Percentiles rank a stretch among this genome's conserved stretches.
phyloP scores from a whole-genome alignment of 495 filamentous ascomycete genomes.

The Neurospora tetraspora region DNA sequence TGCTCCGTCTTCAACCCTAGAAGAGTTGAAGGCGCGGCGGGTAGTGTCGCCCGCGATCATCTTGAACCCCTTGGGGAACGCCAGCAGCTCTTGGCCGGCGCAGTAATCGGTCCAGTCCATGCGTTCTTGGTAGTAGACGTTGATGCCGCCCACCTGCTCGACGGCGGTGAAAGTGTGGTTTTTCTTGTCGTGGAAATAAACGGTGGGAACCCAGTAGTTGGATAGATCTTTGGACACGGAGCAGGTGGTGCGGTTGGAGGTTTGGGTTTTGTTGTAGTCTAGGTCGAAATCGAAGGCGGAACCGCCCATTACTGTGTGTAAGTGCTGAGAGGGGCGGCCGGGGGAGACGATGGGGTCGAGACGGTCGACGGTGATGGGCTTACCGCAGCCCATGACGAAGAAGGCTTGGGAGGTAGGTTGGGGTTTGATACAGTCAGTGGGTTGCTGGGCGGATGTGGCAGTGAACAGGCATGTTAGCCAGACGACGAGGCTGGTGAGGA shows the following conservation, averaged over 20 bases:
- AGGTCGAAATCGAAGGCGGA: conserved; percentile 54
- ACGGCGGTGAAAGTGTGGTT: conserved; percentile 55
- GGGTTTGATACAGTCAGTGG: not conserved
- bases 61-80: conserved; percentile 55
- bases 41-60: conserved; percentile 54
- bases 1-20: conserved; percentile 27
- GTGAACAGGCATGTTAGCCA: not conserved
- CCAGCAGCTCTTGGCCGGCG: conserved; percentile 36
- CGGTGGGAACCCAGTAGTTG: conserved; percentile 63
- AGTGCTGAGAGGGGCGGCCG: conserved; percentile 46
- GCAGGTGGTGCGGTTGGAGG: conserved; percentile 47
- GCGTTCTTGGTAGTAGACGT: conserved; percentile 33
- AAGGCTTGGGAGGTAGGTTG: conserved; percentile 4
- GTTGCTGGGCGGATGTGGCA: not conserved
- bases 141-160: conserved; percentile 40
- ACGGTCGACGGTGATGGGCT: conserved; percentile 34
- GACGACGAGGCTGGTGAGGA: not conserved
- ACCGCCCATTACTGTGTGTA: conserved; percentile 60
- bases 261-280: conserved; percentile 41
- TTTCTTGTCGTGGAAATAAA: conserved; percentile 55
- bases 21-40: conserved; percentile 31
- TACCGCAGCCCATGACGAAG: conserved; percentile 15
- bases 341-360: conserved; percentile 56
- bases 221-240: conserved; percentile 52
- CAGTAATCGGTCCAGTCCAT: conserved; percentile 23